A percentile compares a stretch with the other conserved stretches of the same genome.
Evolutionary conservation across 805 yeast species (phyloP).

Genomic region (Nakazawaea sp.): DNA sequence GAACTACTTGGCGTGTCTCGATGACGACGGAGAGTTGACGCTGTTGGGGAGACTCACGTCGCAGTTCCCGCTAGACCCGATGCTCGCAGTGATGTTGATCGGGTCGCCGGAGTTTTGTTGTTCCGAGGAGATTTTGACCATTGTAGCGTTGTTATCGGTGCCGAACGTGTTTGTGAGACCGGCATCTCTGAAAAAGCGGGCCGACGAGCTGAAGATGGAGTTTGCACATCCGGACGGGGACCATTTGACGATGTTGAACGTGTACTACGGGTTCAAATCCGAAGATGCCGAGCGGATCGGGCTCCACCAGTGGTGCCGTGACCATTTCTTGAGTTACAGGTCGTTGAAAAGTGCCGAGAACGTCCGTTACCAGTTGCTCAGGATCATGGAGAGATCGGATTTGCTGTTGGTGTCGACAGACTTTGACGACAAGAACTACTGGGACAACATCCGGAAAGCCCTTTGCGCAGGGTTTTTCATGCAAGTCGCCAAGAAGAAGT

Average conservation of each 20-base stretch:
- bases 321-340: constrained; percentile 77
- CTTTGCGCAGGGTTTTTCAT: constrained; percentile 90
- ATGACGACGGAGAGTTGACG: constrained; percentile 88
- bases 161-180: constrained; percentile 96
- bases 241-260: constrained; percentile 85
- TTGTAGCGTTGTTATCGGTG: constrained; percentile 86
- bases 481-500: constrained; percentile 94
- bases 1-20: constrained; percentile 82
- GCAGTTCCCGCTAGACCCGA: constrained; percentile 92
- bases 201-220: constrained; percentile 81
- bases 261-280: constrained; percentile 72
- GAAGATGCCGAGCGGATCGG: constrained; percentile 68
- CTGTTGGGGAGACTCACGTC: constrained; percentile 87
- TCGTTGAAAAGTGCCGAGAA: constrained; percentile 81
- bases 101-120: constrained; percentile 82
- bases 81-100: constrained; percentile 87
- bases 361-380: constrained; percentile 74
- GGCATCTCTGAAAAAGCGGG: constrained; percentile 74
- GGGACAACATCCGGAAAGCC: constrained; percentile 78
- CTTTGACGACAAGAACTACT: constrained; percentile 56
- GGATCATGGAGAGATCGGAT: constrained; percentile 79
- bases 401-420: constrained; percentile 67
- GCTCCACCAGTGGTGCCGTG: constrained; percentile 82
- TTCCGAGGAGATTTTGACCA: constrained; percentile 81
- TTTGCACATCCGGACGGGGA: constrained; percentile 96